phyloP scores from a whole-genome alignment of 129 eudicot genomes.

The Rutidosis leptorrhynchoides region DNA sequence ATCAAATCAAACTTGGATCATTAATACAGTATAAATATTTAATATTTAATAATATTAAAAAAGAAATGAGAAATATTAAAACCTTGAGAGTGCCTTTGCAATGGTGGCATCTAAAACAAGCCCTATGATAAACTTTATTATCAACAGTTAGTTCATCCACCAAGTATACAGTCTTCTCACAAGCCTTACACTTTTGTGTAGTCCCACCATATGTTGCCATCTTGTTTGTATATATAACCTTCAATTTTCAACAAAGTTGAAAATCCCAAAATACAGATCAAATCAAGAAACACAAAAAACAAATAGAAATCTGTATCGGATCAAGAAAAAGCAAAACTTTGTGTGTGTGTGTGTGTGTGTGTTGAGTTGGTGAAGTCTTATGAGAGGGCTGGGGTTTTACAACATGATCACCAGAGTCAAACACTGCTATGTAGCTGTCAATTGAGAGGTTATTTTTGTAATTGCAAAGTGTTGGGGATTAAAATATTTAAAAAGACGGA shows the following conservation, averaged over 20 bases:
- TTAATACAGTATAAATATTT: no score
- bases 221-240: conserved; percentile 11
- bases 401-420: conserved; percentile 34
- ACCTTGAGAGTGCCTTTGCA: conserved; percentile 99
- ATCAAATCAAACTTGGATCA: conserved; percentile 16
- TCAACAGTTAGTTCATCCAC: conserved; percentile 93
- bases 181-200: conserved; percentile 92
- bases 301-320: conserved; percentile 12
- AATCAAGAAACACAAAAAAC: conserved; percentile 13
- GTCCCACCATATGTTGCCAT: conserved; percentile 81
- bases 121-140: conserved; percentile 71
- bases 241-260: conserved; percentile 14
- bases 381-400: conserved; percentile 32
- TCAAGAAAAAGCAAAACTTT: conserved; percentile 21
- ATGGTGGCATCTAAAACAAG: conserved; percentile 97
- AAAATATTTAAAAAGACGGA: neutral
- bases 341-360: conserved; percentile 18
- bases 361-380: conserved; percentile 28
- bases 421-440: conserved; percentile 41
- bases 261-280: conserved; percentile 24
- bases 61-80: neutral
- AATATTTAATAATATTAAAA: neutral
- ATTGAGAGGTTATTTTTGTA: conserved; percentile 23
- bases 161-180: conserved; percentile 93
- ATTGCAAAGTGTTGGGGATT: conserved; percentile 5